Percentiles rank a stretch among this genome's conserved stretches.
Evolutionary conservation across 352 stramenopile species (phyloP).

Genomic region (Blastocystis sp.): DNA sequence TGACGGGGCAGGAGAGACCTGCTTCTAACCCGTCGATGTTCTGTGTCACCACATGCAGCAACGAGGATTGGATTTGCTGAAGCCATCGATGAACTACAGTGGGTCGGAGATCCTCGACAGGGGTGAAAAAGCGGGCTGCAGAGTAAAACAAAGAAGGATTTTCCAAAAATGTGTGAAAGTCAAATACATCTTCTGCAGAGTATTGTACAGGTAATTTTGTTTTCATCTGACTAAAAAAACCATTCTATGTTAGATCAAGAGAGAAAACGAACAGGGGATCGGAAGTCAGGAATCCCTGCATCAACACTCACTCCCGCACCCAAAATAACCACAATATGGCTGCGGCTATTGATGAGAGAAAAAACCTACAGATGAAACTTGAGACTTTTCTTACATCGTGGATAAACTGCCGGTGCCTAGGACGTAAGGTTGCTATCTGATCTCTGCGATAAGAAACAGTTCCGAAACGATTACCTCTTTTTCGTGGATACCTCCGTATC

Average conservation of each 20-base stretch:
- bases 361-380: neutral
- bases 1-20: neutral
- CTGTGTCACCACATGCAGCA: slow-evolving; percentile 18
- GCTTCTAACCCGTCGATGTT: slow-evolving; percentile 33
- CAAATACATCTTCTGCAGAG: slow-evolving; percentile 10
- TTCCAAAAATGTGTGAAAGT: slow-evolving; percentile 1
- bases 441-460: neutral
- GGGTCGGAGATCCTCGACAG: neutral
- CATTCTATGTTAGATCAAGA: neutral
- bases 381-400: neutral
- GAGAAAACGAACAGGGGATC: neutral
- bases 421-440: neutral
- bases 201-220: neutral
- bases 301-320: slow-evolving; percentile 43
- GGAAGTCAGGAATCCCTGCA: slow-evolving; percentile 34
- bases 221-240: slow-evolving; percentile 14
- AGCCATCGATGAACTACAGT: slow-evolving; percentile 10
- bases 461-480: neutral
- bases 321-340: neutral
- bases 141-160: slow-evolving; percentile 26
- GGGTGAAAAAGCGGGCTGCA: neutral
- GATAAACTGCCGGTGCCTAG: neutral
- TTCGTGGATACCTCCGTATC: neutral
- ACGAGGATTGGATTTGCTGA: neutral
- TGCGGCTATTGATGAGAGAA: neutral